Evolutionary conservation across 2,329 filamentous ascomycete genomes (phyloP).

Genomic region (Claviceps capensis): DNA sequence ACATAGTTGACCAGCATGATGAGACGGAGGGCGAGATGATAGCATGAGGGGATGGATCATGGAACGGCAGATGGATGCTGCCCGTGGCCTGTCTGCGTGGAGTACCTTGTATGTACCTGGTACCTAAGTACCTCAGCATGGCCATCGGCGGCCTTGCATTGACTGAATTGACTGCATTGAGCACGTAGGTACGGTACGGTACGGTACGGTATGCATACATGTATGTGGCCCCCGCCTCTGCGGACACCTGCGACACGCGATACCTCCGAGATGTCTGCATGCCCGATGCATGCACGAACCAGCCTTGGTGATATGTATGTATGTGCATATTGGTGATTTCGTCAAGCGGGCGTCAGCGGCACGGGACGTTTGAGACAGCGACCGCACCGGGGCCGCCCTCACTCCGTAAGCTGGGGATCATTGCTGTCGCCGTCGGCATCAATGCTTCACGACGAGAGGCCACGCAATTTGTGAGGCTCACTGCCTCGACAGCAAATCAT

Average conservation of each 20-base stretch:
- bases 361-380: neutral
- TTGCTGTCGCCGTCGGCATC: too few species aligned
- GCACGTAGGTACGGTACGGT: too few species aligned
- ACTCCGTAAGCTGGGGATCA: neutral
- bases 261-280: neutral
- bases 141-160: too few species aligned
- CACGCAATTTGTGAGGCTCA: too few species aligned
- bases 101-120: neutral
- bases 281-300: neutral
- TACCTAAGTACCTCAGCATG: neutral
- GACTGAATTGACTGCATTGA: too few species aligned
- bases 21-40: neutral
- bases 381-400: neutral
- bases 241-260: too few species aligned
- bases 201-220: too few species aligned
- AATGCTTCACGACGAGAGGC: too few species aligned
- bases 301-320: too few species aligned
- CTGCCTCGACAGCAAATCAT: too few species aligned
- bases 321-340: neutral
- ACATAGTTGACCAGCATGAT: neutral
- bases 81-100: neutral
- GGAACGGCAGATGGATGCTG: neutral
- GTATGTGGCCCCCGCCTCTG: too few species aligned
- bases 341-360: neutral
- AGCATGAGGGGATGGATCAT: neutral